These are phyloP conservation scores for Sugiyamaella valdiviana DNA, from an alignment of 805 yeast genomes.

Conservation along the genomic window DNA sequence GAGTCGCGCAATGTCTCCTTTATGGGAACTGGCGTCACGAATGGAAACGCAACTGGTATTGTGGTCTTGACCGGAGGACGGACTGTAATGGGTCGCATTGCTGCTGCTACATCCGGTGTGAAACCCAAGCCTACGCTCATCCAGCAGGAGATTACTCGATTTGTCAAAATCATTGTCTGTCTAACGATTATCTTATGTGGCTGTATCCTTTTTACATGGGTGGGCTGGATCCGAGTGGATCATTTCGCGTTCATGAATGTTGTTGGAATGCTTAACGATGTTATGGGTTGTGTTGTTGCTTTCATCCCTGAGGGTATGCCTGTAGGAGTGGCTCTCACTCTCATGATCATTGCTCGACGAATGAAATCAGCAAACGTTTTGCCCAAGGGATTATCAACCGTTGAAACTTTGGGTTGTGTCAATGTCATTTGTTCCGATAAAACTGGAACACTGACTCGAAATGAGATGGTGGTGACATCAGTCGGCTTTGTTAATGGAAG, in stretches of 20 bases:
- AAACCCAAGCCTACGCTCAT: conserved; percentile 34
- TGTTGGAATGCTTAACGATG: conserved; percentile 33
- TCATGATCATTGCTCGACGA: conserved; percentile 42
- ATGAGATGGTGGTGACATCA: conserved; percentile 34
- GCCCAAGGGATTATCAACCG: conserved; percentile 42
- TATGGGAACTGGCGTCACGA: conserved; percentile 42
- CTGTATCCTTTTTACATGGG: conserved; percentile 35
- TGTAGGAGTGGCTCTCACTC: conserved; percentile 46
- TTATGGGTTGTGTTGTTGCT: conserved; percentile 42
- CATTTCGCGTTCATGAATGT: conserved; percentile 40
- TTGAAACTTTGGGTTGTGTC: conserved; percentile 54
- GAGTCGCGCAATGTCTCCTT: conserved; percentile 41
- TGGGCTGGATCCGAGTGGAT: conserved; percentile 36
- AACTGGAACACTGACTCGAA: conserved; percentile 46
- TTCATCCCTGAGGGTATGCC: conserved; percentile 46
- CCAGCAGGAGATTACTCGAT: conserved; percentile 23
- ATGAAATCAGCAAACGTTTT: conserved; percentile 43
- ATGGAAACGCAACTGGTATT: conserved; percentile 41
- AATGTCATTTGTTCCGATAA: conserved; percentile 50
- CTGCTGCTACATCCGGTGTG: conserved; percentile 37
- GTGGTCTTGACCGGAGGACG: conserved; percentile 41
- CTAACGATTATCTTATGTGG: conserved; percentile 8
- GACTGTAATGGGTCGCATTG: conserved; percentile 44
- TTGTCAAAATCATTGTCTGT: conserved; percentile 24
- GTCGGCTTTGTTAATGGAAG: conserved; percentile 13